Conservation (phyloP, 1,284 basidiomycete species). For the Microbotryum scabiosae region DNA sequence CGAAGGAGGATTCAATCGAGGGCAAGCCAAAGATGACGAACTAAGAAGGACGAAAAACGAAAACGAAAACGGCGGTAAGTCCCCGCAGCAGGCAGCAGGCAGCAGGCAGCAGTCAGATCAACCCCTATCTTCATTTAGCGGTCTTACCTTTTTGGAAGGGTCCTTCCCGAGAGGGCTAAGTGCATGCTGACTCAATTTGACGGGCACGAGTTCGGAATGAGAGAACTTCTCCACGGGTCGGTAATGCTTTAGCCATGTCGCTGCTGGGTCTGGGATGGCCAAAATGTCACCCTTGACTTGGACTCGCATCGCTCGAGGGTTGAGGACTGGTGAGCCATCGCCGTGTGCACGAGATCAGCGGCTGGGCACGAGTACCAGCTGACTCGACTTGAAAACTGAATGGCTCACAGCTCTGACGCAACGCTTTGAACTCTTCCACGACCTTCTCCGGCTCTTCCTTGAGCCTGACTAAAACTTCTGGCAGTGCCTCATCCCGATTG, state of each 20-base stretch:
- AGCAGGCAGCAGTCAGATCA: too few relatives aligned
- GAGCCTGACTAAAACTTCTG: conserved; percentile 62
- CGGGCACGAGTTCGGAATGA: conserved; percentile 52
- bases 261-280: conserved; percentile 60
- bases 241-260: conserved; percentile 65
- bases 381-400: background rate
- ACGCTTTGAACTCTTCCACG: conserved; percentile 62
- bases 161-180: conserved; percentile 66
- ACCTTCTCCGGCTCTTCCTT: conserved; percentile 66
- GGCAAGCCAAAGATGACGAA: conserved; percentile 79
- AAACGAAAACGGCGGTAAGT: too few relatives aligned
- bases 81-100: too few relatives aligned
- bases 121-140: too few relatives aligned
- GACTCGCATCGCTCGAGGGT: conserved; percentile 73
- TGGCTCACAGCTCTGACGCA: conserved; percentile 58
- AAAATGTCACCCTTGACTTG: conserved; percentile 80
- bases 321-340: conserved; percentile 51
- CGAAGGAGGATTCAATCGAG: conserved; percentile 89
- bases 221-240: conserved; percentile 45
- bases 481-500: conserved; percentile 68
- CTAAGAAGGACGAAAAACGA: too few relatives aligned
- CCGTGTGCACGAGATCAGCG: background rate
- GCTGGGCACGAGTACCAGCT: background rate
- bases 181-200: conserved; percentile 61
- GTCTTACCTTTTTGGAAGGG: conserved; percentile 63